Conservation (phyloP, 495 filamentous ascomycete species). For the Penicilliopsis zonata region DNA sequence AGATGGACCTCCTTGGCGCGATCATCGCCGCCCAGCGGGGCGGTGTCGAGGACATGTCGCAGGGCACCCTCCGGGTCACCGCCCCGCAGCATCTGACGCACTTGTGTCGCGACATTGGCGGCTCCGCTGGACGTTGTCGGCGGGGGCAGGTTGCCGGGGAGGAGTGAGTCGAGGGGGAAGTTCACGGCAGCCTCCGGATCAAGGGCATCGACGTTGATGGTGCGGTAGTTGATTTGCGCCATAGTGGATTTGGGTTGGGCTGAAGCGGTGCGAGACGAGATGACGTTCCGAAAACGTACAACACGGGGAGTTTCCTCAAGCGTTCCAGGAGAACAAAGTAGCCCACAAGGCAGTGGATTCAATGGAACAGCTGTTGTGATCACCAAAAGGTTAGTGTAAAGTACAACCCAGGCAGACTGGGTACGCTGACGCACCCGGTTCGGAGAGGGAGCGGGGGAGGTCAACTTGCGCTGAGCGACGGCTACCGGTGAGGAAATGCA, state of each 20-base stretch:
- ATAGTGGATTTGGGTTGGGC: conserved; percentile 25
- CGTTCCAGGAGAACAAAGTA: no score
- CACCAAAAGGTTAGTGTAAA: no score
- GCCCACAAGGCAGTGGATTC: no score
- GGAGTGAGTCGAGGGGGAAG: conserved; percentile 72
- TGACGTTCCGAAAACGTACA: neutral
- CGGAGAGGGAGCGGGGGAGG: no score
- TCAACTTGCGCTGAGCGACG: no score
- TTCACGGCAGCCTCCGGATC: conserved; percentile 79
- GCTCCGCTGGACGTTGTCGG: conserved; percentile 59
- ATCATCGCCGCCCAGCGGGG: conserved; percentile 59
- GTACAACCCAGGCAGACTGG: no score
- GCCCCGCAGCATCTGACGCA: conserved; percentile 72
- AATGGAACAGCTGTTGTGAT: no score
- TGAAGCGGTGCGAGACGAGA: neutral
- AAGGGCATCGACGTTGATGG: conserved; percentile 84
- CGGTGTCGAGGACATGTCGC: conserved; percentile 63
- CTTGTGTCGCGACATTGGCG: conserved; percentile 58
- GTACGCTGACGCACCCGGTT: no score
- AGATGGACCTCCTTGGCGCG: conserved; percentile 75
- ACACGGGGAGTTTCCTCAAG: no score
- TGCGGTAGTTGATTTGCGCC: conserved; percentile 67
- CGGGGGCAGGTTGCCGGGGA: conserved; percentile 48
- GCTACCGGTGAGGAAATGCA: no score
- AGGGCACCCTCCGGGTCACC: conserved; percentile 80